Evolutionary conservation across 2,329 filamentous ascomycete genomes (phyloP), one percentile per base, ranked within the genome.

Genomic region (Ceratocystis huliohia): DNA sequence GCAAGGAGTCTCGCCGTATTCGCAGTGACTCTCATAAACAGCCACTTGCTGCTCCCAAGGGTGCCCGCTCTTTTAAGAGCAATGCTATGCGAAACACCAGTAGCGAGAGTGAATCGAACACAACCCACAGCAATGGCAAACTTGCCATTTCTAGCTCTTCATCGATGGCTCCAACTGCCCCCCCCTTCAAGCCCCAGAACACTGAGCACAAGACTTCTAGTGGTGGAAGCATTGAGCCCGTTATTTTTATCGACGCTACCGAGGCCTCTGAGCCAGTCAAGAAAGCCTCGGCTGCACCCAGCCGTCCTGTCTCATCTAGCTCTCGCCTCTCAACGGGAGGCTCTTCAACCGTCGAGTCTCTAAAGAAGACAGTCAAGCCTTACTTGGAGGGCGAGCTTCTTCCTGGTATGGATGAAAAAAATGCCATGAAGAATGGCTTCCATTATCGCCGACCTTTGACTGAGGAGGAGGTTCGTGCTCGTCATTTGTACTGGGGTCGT

Each of bases 401-500:
- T 30, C 72, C 73, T 20, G 80, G 78, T 3, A 71, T 78, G 63
- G 75, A 75, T 22, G 71, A 76, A n/a, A 76, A 77, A 37, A 74
- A 72, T 13, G 78, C 77, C 28, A 75, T 72, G 30, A 74, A 78
- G 33, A 74, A 73, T 5, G 82, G 84, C 69, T 83, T 83, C 71
- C 71, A 78, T 41, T 87, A 87, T 70, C 74, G 74, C 41, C 79
- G 84, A 64, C 76, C 80, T n/a, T 74, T 87, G 41, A 86, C 80
- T 0, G 77, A 80, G 2, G 83, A 84, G 63, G 84, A 87, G 71
- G 74, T 81, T 59, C 80, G 80, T 65, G 82, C 84, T 69, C 80
- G 84, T 57, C 79, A 81, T 69, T 74, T 85, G 69, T 86, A 84
- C 72, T 87, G 83, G 82, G 83, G 81, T 8, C 80, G 81, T 56